These are phyloP conservation scores for Skeletonema tropicum DNA, from an alignment of 108 stramenopile genomes.

Conservation along the genomic window DNA sequence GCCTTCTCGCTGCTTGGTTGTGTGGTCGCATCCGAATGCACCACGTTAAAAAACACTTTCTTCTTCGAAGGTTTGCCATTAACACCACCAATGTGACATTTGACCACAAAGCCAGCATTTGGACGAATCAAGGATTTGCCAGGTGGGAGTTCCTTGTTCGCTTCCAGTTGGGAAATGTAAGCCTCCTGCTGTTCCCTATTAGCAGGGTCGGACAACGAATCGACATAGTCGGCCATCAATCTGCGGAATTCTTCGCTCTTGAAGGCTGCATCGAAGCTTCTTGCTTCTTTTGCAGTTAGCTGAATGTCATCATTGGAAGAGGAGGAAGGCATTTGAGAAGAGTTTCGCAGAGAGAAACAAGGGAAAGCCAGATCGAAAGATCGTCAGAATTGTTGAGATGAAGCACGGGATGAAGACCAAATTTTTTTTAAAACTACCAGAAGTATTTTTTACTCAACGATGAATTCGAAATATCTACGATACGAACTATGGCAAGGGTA, in stretches of 20 bases:
- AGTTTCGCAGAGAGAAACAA: no score
- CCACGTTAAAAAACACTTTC: conserved; percentile 70
- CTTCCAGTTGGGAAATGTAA: conserved; percentile 57
- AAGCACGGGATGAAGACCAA: no score
- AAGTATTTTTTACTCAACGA: no score
- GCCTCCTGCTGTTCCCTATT: conserved; percentile 62
- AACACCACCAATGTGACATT: conserved; percentile 42
- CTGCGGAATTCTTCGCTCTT: conserved; percentile 59
- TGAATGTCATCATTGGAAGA: conserved; percentile 16
- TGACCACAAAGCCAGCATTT: conserved; percentile 53
- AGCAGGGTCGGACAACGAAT: conserved; percentile 62
- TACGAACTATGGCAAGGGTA: no score
- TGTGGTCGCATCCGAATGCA: conserved; percentile 40
- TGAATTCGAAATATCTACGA: no score
- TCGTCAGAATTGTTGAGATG: no score
- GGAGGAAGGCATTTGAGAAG: neutral
- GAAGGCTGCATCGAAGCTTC: conserved; percentile 50
- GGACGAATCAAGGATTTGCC: conserved; percentile 57
- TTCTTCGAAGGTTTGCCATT: conserved; percentile 11
- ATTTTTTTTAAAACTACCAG: no score
- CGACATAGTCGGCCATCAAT: conserved; percentile 62
- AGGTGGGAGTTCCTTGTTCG: conserved; percentile 54
- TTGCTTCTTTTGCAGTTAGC: conserved; percentile 39
- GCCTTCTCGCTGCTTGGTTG: conserved; percentile 26
- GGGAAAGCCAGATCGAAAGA: no score